A percentile compares a stretch with the other conserved stretches of the same genome.
phyloP scores from a whole-genome alignment of 805 yeast genomes.

The Yamadazyma tumulicola region DNA sequence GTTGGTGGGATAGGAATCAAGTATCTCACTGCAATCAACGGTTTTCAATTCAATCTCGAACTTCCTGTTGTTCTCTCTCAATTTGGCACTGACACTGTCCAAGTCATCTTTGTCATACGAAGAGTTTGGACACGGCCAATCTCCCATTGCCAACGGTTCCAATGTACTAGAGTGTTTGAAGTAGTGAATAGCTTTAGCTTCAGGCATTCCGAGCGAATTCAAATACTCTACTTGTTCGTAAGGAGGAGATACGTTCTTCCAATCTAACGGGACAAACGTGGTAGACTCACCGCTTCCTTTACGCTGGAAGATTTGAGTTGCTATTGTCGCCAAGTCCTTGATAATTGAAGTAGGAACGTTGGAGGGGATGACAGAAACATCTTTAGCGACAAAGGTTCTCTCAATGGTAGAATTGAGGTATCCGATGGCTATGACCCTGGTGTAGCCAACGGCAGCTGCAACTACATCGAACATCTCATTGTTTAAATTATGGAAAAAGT shows the following conservation, averaged over 20 bases:
- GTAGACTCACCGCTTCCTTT: slow-evolving; percentile 6
- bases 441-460: slow-evolving; percentile 35
- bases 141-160: slow-evolving; percentile 9
- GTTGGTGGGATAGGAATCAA: not conserved
- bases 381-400: not conserved
- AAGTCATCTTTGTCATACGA: slow-evolving; percentile 8
- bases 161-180: slow-evolving; percentile 20
- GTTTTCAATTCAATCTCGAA: slow-evolving; percentile 2
- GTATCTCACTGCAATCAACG: slow-evolving; percentile 1
- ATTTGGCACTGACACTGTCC: slow-evolving; percentile 2
- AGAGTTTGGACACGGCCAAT: slow-evolving; percentile 14
- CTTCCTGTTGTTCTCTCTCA: slow-evolving; percentile 4
- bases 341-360: slow-evolving; percentile 35
- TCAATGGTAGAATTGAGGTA: slow-evolving; percentile 27
- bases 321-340: slow-evolving; percentile 43
- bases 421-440: slow-evolving; percentile 38
- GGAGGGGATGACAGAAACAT: not conserved
- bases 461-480: slow-evolving; percentile 12
- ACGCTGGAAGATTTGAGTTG: slow-evolving; percentile 38
- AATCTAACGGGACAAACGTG: slow-evolving; percentile 30
- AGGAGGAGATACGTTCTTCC: slow-evolving; percentile 40
- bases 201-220: slow-evolving; percentile 20
- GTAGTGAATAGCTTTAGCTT: slow-evolving; percentile 23
- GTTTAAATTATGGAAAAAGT: slow-evolving; percentile 16
- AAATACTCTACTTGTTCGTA: slow-evolving; percentile 24